These are phyloP conservation scores for Leishmania arabica DNA, from an alignment of 208 protist species.

Conservation along the genomic window DNA sequence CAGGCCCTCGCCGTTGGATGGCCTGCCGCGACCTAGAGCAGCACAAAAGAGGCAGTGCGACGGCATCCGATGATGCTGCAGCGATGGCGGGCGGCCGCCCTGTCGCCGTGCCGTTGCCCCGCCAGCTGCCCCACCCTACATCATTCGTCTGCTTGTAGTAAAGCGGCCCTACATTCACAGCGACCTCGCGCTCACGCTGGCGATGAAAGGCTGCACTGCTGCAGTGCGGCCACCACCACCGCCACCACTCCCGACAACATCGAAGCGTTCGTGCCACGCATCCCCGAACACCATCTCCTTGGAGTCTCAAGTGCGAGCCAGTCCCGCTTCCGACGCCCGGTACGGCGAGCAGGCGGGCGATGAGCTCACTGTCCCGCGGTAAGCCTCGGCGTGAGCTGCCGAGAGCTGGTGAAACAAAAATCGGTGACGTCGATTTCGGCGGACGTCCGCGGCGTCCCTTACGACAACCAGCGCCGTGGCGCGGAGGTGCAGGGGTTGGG, in stretches of 20 bases:
- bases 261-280: neutral
- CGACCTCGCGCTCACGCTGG: constrained; percentile 2
- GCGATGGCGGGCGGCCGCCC: neutral
- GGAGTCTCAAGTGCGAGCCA: neutral
- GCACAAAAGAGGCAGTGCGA: neutral
- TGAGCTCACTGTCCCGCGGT: neutral
- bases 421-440: neutral
- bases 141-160: constrained; percentile 3
- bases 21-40: neutral
- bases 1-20: neutral
- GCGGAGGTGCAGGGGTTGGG: neutral
- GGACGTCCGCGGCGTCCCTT: neutral
- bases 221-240: neutral
- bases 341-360: neutral
- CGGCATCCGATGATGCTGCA: neutral
- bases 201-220: neutral
- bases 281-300: neutral
- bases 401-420: neutral
- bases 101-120: neutral
- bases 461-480: neutral
- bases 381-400: neutral
- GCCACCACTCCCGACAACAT: neutral
- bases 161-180: constrained; percentile 26
- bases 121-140: neutral
- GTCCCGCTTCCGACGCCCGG: neutral